Conservation (phyloP, 1,284 basidiomycete genomes). For the Melampsora larici-populina region DNA sequence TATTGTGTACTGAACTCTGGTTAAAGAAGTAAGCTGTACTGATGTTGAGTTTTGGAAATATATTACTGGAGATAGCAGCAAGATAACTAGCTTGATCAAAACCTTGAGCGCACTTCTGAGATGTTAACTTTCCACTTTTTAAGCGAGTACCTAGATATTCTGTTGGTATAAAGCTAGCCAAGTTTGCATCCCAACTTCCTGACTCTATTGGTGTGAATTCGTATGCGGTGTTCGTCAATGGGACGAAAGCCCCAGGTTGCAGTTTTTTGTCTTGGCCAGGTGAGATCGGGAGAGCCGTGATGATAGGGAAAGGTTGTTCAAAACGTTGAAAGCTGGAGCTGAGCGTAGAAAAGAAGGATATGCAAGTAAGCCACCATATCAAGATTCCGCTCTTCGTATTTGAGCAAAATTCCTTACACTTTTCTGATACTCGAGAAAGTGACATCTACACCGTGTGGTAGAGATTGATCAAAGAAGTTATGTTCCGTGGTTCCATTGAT, state of each 20-base stretch:
- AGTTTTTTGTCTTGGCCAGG: background rate
- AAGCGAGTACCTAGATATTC: conserved; percentile 37
- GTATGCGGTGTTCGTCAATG: conserved; percentile 20
- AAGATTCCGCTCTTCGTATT: background rate
- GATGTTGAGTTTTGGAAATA: conserved; percentile 23
- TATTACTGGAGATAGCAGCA: conserved; percentile 33
- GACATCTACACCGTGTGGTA: conserved; percentile 15
- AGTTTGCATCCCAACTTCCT: conserved; percentile 33
- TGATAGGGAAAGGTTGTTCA: conserved; percentile 38
- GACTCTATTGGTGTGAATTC: conserved; percentile 35
- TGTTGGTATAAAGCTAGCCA: conserved; percentile 38
- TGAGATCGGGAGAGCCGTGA: conserved; percentile 25
- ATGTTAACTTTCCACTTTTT: background rate
- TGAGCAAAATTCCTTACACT: conserved; percentile 6
- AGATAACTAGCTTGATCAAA: conserved; percentile 38
- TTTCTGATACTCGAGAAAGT: conserved; percentile 32
- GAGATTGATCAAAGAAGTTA: conserved; percentile 28
- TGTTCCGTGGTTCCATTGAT: conserved; percentile 3
- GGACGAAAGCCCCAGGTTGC: conserved; percentile 18
- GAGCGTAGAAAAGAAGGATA: background rate
- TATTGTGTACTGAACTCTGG: conserved; percentile 6
- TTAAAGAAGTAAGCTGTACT: conserved; percentile 8
- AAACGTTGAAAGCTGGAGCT: conserved; percentile 27
- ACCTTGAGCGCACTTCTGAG: conserved; percentile 14
- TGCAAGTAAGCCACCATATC: background rate